Conservation (phyloP, 345 rosid genomes). For the Arabidopsis arenosa region DNA sequence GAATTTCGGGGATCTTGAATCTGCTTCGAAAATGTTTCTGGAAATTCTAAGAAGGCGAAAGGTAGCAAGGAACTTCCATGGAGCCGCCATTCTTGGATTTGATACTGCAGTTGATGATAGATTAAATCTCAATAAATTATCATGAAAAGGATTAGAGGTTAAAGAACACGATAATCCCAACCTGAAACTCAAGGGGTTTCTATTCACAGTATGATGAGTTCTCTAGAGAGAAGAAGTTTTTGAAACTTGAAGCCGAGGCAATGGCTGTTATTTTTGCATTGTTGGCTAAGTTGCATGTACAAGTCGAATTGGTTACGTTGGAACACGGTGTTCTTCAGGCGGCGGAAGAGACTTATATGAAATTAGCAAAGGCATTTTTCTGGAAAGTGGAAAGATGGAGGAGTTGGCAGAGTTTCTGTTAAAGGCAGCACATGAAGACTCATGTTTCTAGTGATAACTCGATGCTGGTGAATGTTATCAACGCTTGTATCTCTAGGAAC, state of each 20-base stretch:
- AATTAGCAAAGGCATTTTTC: constrained; percentile 71
- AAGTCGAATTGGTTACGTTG: constrained; percentile 68
- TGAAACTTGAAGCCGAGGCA: constrained; percentile 67
- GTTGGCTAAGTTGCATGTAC: constrained; percentile 60
- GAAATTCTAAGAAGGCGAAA: constrained; percentile 82
- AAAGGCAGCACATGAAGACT: constrained; percentile 75
- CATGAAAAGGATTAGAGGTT: constrained; percentile 37
- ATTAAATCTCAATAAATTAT: constrained; percentile 32
- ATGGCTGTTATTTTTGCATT: constrained; percentile 57
- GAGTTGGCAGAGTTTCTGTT: constrained; percentile 77
- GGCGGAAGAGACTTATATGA: constrained; percentile 67
- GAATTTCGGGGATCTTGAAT: constrained; percentile 83
- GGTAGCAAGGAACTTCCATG: constrained; percentile 74
- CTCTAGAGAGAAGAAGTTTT: constrained; percentile 57
- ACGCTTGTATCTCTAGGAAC: constrained; percentile 81
- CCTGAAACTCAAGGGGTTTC: constrained; percentile 20
- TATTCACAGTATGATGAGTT: constrained; percentile 54
- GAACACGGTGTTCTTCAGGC: constrained; percentile 83
- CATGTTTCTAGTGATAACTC: constrained; percentile 75
- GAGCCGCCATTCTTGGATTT: constrained; percentile 55
- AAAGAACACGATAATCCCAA: constrained; percentile 28
- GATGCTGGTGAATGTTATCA: constrained; percentile 64
- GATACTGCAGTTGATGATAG: constrained; percentile 39
- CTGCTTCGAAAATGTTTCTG: constrained; percentile 84
- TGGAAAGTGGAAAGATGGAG: constrained; percentile 73